Evolutionary conservation across 306 rosid genomes (phyloP).

Genomic region (Begonia fuchsioides): DNA sequence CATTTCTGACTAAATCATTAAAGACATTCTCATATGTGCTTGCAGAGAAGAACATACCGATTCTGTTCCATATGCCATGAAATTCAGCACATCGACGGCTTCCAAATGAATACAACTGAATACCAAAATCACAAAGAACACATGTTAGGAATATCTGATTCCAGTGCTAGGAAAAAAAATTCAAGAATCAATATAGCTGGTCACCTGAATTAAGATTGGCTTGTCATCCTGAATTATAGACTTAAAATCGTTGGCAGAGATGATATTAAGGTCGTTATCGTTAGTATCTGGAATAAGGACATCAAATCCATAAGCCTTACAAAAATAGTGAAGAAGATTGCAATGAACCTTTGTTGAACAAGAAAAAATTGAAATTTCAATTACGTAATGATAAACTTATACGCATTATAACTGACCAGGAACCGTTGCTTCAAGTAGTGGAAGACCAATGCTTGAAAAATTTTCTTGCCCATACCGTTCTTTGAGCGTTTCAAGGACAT

Average conservation of each 20-base stretch:
- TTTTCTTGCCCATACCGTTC: constrained; percentile 36
- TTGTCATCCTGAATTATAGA: constrained; percentile 40
- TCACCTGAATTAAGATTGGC: constrained; percentile 63
- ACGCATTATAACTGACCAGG: constrained; percentile 39
- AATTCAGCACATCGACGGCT: constrained; percentile 58
- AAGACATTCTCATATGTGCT: background rate
- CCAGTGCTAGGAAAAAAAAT: background rate
- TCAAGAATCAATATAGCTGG: background rate
- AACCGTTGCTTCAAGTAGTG: constrained; percentile 37
- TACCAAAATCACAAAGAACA: constrained; percentile 6
- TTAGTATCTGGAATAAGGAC: constrained; percentile 27
- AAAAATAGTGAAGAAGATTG: background rate
- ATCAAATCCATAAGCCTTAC: constrained; percentile 12
- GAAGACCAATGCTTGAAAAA: constrained; percentile 39
- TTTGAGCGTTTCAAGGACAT: constrained; percentile 46
- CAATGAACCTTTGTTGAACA: background rate
- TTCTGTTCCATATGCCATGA: constrained; percentile 50
- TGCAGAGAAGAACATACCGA: constrained; percentile 35
- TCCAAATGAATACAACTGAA: constrained; percentile 67
- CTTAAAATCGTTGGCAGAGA: constrained; percentile 36
- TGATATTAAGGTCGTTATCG: constrained; percentile 32
- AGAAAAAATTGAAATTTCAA: background rate
- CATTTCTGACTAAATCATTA: too few relatives aligned
- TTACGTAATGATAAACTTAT: constrained; percentile 2
- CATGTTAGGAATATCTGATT: too few relatives aligned